Percentiles rank a stretch among this genome's conserved stretches.
These are phyloP conservation scores for Pleurotus cornucopiae DNA, from an alignment of 768 basidiomycete species.

Conservation along the genomic window DNA sequence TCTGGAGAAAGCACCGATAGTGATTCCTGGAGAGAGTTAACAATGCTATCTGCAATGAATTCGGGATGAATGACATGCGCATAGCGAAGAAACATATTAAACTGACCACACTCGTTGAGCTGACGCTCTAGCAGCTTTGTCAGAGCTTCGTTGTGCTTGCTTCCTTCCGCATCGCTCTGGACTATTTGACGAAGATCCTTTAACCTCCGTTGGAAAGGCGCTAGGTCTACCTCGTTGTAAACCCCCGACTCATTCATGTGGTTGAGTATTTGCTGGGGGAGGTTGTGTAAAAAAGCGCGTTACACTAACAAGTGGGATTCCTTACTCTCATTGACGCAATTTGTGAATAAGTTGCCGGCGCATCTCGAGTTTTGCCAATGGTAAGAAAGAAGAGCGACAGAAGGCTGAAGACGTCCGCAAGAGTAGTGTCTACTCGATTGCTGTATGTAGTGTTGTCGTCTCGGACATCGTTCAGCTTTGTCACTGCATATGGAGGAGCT, in stretches of 20 bases:
- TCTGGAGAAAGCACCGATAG: slow-evolving; percentile 86
- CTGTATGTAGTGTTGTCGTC: slow-evolving; percentile 70
- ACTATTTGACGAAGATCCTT: slow-evolving; percentile 83
- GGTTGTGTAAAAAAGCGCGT: background rate
- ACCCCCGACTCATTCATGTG: slow-evolving; percentile 95
- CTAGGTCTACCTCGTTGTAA: slow-evolving; percentile 88
- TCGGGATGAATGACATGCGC: background rate
- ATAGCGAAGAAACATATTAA: background rate
- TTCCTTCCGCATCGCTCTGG: slow-evolving; percentile 73
- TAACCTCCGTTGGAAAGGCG: slow-evolving; percentile 81
- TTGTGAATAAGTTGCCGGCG: slow-evolving; percentile 93
- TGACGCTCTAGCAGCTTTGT: slow-evolving; percentile 88
- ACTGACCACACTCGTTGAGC: slow-evolving; percentile 86
- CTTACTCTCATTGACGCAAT: slow-evolving; percentile 94
- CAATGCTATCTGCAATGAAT: slow-evolving; percentile 61
- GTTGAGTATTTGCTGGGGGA: slow-evolving; percentile 79
- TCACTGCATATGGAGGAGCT: slow-evolving; percentile 46
- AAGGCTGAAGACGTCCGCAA: slow-evolving; percentile 93
- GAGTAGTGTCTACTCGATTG: slow-evolving; percentile 91
- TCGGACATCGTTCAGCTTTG: slow-evolving; percentile 86
- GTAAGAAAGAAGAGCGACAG: slow-evolving; percentile 97
- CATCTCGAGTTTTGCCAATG: slow-evolving; percentile 92
- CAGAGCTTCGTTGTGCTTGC: slow-evolving; percentile 83
- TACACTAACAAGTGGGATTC: slow-evolving; percentile 19
- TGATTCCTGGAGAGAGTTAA: slow-evolving; percentile 76